Percentiles rank a stretch among this genome's conserved stretches.
Evolutionary conservation across 768 basidiomycete genomes (phyloP).

Genomic region (Hemileccinum rubropunctum): DNA sequence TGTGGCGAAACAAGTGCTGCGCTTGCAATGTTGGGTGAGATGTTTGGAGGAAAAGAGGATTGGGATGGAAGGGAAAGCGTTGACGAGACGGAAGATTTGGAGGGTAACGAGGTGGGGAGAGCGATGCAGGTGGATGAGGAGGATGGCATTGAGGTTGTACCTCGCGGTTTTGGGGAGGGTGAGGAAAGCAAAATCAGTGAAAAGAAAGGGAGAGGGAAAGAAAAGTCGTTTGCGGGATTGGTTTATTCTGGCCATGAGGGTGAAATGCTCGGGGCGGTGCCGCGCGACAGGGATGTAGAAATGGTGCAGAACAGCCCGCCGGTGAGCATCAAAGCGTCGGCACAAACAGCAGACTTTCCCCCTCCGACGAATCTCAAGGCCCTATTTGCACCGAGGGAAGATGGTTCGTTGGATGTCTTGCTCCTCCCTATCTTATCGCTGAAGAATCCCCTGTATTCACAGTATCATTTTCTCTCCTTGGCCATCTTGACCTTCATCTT

Average conservation of each 20-base stretch:
- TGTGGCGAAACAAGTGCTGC: conserved; percentile 14
- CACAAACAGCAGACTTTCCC: conserved; percentile 1
- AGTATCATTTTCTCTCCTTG: conserved; percentile 75
- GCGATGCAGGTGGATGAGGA: conserved; percentile 9
- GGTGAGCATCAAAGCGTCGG: neutral
- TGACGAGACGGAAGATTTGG: conserved; percentile 46
- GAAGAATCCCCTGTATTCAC: neutral
- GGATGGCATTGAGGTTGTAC: conserved; percentile 20
- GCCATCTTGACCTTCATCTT: conserved; percentile 70
- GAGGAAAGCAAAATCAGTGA: neutral
- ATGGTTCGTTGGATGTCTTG: conserved; percentile 37
- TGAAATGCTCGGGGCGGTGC: neutral
- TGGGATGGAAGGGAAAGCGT: conserved; percentile 63
- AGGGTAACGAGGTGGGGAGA: conserved; percentile 20
- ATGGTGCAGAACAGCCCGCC: conserved; percentile 7
- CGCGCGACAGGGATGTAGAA: conserved; percentile 8
- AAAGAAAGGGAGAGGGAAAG: conserved; percentile 24
- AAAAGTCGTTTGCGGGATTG: conserved; percentile 9
- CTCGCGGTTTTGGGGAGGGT: neutral
- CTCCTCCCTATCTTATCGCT: neutral
- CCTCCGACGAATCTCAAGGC: conserved; percentile 49
- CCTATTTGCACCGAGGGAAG: conserved; percentile 41
- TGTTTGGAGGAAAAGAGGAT: conserved; percentile 53
- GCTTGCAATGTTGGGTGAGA: conserved; percentile 41
- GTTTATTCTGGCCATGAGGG: neutral